A percentile compares a stretch with the other conserved stretches of the same genome.
Conservation (phyloP, 768 basidiomycete genomes). For the Pleurotus giganteus region DNA sequence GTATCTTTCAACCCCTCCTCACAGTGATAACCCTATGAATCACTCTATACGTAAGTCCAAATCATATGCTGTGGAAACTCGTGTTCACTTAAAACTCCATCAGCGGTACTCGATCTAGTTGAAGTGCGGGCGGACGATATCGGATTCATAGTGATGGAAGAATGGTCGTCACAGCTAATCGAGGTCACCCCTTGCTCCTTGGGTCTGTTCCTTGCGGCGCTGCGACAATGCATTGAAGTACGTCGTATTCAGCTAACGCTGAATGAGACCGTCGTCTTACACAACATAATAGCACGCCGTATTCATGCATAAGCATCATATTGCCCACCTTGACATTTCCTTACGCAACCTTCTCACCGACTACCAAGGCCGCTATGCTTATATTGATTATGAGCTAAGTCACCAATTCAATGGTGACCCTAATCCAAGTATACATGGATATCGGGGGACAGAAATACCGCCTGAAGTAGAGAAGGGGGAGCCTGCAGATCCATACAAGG, state of each 20-base stretch:
- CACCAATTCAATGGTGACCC: slow-evolving; percentile 43
- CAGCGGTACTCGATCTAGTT: slow-evolving; percentile 68
- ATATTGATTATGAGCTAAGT: slow-evolving; percentile 73
- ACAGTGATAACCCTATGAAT: slow-evolving; percentile 63
- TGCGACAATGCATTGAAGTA: slow-evolving; percentile 73
- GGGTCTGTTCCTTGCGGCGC: slow-evolving; percentile 48
- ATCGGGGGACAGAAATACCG: slow-evolving; percentile 64
- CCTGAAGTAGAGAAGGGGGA: slow-evolving; percentile 63
- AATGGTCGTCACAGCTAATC: slow-evolving; percentile 70
- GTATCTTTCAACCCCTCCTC: slow-evolving; percentile 48
- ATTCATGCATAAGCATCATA: slow-evolving; percentile 66
- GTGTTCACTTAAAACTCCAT: slow-evolving; percentile 5
- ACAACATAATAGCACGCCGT: slow-evolving; percentile 48
- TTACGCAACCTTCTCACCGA: slow-evolving; percentile 68
- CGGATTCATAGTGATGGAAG: slow-evolving; percentile 76
- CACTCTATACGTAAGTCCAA: slow-evolving; percentile 68
- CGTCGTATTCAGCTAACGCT: background rate
- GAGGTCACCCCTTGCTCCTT: slow-evolving; percentile 49
- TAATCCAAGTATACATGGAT: slow-evolving; percentile 37
- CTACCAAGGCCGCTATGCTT: slow-evolving; percentile 62
- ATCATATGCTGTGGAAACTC: slow-evolving; percentile 1
- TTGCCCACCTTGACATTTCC: slow-evolving; percentile 75
- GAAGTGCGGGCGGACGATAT: slow-evolving; percentile 48
- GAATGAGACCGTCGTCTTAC: background rate
- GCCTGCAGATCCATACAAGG: slow-evolving; percentile 58